Percentiles rank a stretch among this genome's conserved stretches.
Evolutionary conservation across 495 filamentous ascomycete genomes (phyloP).

Genomic region (Penicillium antarcticum): DNA sequence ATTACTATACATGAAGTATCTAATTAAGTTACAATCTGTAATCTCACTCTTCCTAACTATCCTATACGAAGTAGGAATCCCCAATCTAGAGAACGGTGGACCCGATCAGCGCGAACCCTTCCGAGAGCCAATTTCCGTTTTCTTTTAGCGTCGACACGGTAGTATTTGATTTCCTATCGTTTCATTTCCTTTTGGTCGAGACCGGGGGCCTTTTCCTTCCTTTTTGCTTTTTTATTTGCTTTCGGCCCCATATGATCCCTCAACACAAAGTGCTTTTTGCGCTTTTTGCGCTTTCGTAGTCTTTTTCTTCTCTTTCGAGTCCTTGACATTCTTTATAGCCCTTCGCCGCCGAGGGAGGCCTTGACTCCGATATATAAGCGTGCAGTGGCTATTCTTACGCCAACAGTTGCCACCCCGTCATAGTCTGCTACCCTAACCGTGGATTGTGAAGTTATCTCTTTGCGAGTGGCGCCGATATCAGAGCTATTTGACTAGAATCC

Average conservation of each 20-base stretch:
- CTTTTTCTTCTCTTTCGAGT: background rate
- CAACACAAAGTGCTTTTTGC: background rate
- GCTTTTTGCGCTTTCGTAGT: conserved; percentile 1
- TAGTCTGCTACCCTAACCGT: conserved; percentile 15
- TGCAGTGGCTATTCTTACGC: background rate
- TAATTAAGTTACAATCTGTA: too few species aligned
- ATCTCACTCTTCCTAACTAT: too few species aligned
- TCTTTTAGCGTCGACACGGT: background rate
- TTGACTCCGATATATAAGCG: too few species aligned
- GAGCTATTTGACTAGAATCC: background rate
- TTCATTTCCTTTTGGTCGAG: conserved; percentile 5
- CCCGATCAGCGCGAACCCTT: background rate
- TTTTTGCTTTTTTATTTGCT: conserved; percentile 5
- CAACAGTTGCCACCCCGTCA: conserved; percentile 14
- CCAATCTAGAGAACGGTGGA: background rate
- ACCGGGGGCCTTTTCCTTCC: background rate
- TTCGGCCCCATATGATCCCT: background rate
- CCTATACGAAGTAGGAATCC: too few species aligned
- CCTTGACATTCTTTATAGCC: background rate
- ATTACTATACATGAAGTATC: too few species aligned
- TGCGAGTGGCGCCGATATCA: conserved; percentile 19
- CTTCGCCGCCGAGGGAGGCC: background rate
- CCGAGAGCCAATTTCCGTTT: background rate
- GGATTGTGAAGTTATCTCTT: conserved; percentile 14
- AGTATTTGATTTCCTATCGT: conserved; percentile 3